phyloP scores from a whole-genome alignment of 352 stramenopile species.

The Elongisporangium prolatum region DNA sequence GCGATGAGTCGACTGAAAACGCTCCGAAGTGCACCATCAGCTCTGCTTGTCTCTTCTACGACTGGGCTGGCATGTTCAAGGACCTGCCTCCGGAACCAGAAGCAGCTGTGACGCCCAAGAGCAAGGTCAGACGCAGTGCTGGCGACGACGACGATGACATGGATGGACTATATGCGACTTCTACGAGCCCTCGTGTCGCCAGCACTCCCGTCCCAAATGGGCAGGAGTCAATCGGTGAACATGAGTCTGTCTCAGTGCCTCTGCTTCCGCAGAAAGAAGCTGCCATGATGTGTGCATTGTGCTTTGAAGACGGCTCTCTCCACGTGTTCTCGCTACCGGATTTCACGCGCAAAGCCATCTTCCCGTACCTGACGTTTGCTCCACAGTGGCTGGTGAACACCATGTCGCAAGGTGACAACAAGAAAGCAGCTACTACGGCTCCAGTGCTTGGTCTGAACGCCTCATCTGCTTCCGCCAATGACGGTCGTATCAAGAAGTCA shows the following conservation, averaged over 20 bases:
- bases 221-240: conserved; percentile 15
- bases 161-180: conserved; percentile 50
- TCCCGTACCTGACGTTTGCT: conserved; percentile 80
- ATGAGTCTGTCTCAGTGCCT: conserved; percentile 46
- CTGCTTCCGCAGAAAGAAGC: conserved; percentile 49
- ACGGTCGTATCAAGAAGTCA: conserved; percentile 76
- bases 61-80: conserved; percentile 79
- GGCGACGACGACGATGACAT: conserved; percentile 68
- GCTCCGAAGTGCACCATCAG: conserved; percentile 33
- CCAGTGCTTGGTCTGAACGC: conserved; percentile 70
- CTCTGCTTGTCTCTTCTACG: conserved; percentile 76
- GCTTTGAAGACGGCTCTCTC: conserved; percentile 76
- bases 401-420: conserved; percentile 50
- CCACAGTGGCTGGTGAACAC: conserved; percentile 76
- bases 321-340: conserved; percentile 81
- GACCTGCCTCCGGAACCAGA: conserved; percentile 11
- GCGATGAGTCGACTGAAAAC: conserved; percentile 17
- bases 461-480: conserved; percentile 60
- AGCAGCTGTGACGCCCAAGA: conserved; percentile 23
- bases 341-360: conserved; percentile 75
- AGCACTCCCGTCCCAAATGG: conserved; percentile 1
- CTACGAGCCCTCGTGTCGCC: conserved; percentile 10
- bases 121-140: conserved; percentile 14
- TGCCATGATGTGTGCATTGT: conserved; percentile 78
- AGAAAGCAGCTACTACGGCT: conserved; percentile 36